Conservation (phyloP, 1,284 basidiomycete genomes). For the Porogramme epimiltina region DNA sequence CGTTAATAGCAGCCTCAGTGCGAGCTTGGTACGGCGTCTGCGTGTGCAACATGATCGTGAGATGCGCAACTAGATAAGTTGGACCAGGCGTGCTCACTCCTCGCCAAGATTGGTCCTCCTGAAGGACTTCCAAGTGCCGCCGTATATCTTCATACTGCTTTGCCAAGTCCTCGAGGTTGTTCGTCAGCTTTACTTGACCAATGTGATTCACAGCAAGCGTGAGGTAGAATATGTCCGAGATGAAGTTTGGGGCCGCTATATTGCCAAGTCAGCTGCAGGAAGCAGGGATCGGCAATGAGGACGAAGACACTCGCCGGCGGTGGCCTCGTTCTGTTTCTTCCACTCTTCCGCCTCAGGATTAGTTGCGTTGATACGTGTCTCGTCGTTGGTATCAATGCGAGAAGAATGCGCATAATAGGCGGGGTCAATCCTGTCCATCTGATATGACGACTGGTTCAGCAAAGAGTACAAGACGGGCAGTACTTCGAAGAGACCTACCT, state of each 20-base stretch:
- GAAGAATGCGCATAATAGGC: slow-evolving; percentile 76
- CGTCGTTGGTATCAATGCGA: slow-evolving; percentile 79
- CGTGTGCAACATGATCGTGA: neutral
- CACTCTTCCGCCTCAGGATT: slow-evolving; percentile 82
- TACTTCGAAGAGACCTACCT: slow-evolving; percentile 49
- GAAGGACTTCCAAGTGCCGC: slow-evolving; percentile 76
- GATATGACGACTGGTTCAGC: neutral
- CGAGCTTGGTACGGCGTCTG: slow-evolving; percentile 72
- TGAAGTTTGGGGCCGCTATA: slow-evolving; percentile 80
- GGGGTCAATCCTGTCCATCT: slow-evolving; percentile 93
- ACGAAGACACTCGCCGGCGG: slow-evolving; percentile 40
- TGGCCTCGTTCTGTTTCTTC: slow-evolving; percentile 52
- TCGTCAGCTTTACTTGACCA: slow-evolving; percentile 81
- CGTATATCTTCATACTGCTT: slow-evolving; percentile 80
- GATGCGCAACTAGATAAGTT: neutral
- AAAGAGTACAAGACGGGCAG: neutral
- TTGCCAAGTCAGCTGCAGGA: neutral
- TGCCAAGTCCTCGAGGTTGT: slow-evolving; percentile 67
- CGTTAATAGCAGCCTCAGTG: slow-evolving; percentile 66
- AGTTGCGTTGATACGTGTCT: slow-evolving; percentile 90
- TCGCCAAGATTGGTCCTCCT: slow-evolving; percentile 78
- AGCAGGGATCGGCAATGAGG: too few relatives aligned
- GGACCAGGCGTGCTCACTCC: slow-evolving; percentile 53
- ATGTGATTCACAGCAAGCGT: slow-evolving; percentile 85
- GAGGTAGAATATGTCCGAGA: slow-evolving; percentile 94